Evolutionary conservation across 768 basidiomycete species (phyloP).

Genomic region (Rhizopogon rudus): DNA sequence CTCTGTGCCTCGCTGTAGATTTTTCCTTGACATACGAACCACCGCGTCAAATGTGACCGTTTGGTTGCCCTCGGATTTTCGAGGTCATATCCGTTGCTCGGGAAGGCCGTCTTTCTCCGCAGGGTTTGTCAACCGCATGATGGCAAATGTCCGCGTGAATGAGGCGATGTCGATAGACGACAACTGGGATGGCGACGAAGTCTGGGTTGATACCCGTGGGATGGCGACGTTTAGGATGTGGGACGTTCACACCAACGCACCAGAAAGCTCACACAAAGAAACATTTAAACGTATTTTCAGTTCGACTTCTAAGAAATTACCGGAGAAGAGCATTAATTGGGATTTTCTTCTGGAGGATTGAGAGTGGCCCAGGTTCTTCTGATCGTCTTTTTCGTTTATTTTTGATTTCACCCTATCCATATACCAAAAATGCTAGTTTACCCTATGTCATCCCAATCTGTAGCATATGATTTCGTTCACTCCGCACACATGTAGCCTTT

Average conservation of each 20-base stretch:
- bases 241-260: conserved; percentile 62
- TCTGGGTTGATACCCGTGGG: conserved; percentile 58
- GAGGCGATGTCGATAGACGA: conserved; percentile 26
- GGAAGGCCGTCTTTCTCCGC: conserved; percentile 57
- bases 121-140: conserved; percentile 68
- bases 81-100: conserved; percentile 55
- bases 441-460: not conserved
- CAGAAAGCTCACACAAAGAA: conserved; percentile 62
- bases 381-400: not conserved
- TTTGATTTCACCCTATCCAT: conserved; percentile 11
- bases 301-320: conserved; percentile 44
- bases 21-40: conserved; percentile 62
- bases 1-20: conserved; percentile 45
- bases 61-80: conserved; percentile 79
- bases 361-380: not conserved
- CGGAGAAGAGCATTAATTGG: conserved; percentile 61
- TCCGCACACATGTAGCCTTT: conserved; percentile 7
- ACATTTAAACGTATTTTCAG: conserved; percentile 60
- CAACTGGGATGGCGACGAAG: conserved; percentile 48
- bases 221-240: conserved; percentile 71
- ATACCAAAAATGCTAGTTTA: not conserved
- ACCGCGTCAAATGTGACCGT: conserved; percentile 66
- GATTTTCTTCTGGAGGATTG: conserved; percentile 75
- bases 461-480: conserved; percentile 4
- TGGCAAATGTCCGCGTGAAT: conserved; percentile 47